Evolutionary conservation across 495 filamentous ascomycete genomes (phyloP).

Genomic region (Amorphotheca resinae): DNA sequence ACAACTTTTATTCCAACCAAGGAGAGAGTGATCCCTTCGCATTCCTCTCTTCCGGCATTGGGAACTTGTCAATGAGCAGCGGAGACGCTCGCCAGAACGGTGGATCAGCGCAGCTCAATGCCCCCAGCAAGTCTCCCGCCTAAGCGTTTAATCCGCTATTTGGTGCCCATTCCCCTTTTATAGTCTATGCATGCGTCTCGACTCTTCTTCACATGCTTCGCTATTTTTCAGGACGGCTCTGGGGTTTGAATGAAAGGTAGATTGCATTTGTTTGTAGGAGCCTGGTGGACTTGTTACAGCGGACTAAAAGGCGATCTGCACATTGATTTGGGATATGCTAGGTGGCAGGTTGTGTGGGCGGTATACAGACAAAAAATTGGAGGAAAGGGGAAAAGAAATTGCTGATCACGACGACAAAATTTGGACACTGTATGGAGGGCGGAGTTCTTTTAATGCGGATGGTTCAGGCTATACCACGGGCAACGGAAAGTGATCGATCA

Average conservation of each 20-base stretch:
- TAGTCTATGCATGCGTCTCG: conserved; percentile 19
- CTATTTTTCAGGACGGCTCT: conserved; percentile 23
- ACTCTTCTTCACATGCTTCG: conserved; percentile 16
- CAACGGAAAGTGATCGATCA: neutral
- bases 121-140: conserved; percentile 51
- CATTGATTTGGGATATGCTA: conserved; percentile 8
- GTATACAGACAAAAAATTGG: conserved; percentile 13
- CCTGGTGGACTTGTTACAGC: conserved; percentile 17
- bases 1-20: conserved; percentile 44
- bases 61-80: conserved; percentile 68
- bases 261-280: conserved; percentile 10
- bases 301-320: conserved; percentile 13
- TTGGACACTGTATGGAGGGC: conserved; percentile 1
- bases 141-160: conserved; percentile 23
- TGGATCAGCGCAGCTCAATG: conserved; percentile 29
- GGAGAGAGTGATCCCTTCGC: conserved; percentile 72
- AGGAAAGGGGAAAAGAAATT: neutral
- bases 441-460: conserved; percentile 14
- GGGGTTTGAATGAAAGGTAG: conserved; percentile 22
- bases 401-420: conserved; percentile 2
- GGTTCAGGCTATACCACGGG: conserved; percentile 2
- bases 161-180: conserved; percentile 14
- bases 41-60: conserved; percentile 74
- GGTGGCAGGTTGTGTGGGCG: conserved; percentile 10
- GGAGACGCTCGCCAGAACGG: conserved; percentile 76